A percentile compares a stretch with the other conserved stretches of the same genome.
Conservation (phyloP, 139 green algal species). For the Haematococcus lacustris region DNA sequence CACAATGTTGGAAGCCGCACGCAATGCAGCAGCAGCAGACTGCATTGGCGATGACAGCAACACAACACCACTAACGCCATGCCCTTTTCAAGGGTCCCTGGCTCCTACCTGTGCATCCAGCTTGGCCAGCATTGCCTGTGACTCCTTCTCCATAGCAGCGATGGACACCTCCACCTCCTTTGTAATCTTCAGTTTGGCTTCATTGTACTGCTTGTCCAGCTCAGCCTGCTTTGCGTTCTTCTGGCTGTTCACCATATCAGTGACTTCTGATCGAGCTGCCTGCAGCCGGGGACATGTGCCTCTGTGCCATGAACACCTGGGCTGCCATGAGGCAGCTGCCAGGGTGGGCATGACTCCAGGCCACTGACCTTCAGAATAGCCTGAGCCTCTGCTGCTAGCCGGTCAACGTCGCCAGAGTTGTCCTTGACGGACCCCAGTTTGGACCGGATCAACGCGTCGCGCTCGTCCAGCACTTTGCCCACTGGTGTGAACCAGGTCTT, state of each 20-base stretch:
- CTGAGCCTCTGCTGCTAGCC: conserved; percentile 39
- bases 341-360: background rate
- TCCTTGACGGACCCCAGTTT: conserved; percentile 76
- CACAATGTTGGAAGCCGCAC: background rate
- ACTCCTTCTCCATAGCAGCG: conserved; percentile 65
- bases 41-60: background rate
- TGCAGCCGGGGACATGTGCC: background rate
- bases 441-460: conserved; percentile 62
- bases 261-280: conserved; percentile 39
- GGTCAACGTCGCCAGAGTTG: conserved; percentile 39
- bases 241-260: conserved; percentile 37
- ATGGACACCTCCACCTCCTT: conserved; percentile 35
- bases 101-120: conserved; percentile 61
- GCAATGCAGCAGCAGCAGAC: background rate
- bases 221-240: conserved; percentile 56
- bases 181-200: conserved; percentile 40
- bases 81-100: background rate
- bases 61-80: background rate
- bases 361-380: conserved; percentile 36
- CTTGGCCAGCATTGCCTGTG: conserved; percentile 49
- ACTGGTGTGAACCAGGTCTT: conserved; percentile 89
- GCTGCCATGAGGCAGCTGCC: background rate
- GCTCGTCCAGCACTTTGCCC: conserved; percentile 79
- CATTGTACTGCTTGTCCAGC: conserved; percentile 46
- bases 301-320: background rate